Evolutionary conservation across 2,329 filamentous ascomycete species (phyloP).

Genomic region (Xylaria sp.): DNA sequence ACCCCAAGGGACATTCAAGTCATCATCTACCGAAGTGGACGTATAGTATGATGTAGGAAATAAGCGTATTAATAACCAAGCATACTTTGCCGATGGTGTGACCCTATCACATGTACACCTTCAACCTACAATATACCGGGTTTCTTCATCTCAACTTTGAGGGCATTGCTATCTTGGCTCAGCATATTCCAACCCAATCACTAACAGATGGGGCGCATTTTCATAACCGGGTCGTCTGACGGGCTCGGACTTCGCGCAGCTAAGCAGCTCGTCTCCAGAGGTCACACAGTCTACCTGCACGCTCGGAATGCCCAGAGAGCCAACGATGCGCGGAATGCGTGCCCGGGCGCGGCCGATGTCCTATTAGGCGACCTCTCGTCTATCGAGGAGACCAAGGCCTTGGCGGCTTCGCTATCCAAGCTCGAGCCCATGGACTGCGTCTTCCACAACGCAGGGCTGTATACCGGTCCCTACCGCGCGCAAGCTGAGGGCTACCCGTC

Average conservation of each 20-base stretch:
- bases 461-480: constrained; percentile 50
- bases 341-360: constrained; percentile 62
- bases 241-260: constrained; percentile 65
- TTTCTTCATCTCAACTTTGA: neutral
- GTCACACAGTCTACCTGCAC: constrained; percentile 67
- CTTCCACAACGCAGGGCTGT: constrained; percentile 67
- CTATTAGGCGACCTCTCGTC: constrained; percentile 64
- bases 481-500: constrained; percentile 55
- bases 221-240: constrained; percentile 68
- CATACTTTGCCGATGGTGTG: no score
- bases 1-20: no score
- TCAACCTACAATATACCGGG: neutral
- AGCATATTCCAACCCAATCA: no score
- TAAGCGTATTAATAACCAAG: neutral
- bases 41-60: no score
- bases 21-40: no score
- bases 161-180: neutral
- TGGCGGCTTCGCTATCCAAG: constrained; percentile 63
- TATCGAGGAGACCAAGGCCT: constrained; percentile 60
- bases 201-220: constrained; percentile 36
- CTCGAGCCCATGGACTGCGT: constrained; percentile 63
- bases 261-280: constrained; percentile 59
- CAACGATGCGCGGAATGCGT: constrained; percentile 57
- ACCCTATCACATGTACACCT: no score
- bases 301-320: constrained; percentile 65